phyloP scores from a whole-genome alignment of 148 eudicot species.

The Camellia granthamiana region DNA sequence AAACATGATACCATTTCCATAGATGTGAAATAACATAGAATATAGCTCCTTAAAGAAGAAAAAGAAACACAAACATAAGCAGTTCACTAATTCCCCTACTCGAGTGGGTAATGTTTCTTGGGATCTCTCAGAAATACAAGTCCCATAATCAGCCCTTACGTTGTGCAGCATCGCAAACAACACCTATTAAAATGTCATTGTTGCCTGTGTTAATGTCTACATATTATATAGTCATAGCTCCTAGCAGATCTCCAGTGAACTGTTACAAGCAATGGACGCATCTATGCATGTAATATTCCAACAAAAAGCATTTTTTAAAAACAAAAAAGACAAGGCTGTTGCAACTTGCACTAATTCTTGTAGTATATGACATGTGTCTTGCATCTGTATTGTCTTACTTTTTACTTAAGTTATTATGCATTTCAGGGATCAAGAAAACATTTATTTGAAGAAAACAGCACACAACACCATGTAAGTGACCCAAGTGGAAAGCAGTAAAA shows the following conservation, averaged over 20 bases:
- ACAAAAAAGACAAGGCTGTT: neutral
- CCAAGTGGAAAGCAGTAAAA: neutral
- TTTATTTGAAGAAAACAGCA: neutral
- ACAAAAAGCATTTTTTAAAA: neutral
- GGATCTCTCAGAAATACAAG: neutral
- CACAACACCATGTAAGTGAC: neutral
- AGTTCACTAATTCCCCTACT: too few relatives aligned
- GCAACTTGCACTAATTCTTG: neutral
- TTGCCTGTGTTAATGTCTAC: neutral
- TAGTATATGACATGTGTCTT: neutral
- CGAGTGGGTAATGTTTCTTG: too few relatives aligned
- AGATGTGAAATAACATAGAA: too few relatives aligned
- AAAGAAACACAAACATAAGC: too few relatives aligned
- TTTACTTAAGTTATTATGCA: neutral
- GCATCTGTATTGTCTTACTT: neutral
- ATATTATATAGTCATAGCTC: neutral
- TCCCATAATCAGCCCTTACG: neutral
- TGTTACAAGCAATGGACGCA: neutral
- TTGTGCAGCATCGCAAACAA: too few relatives aligned
- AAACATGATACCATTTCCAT: too few relatives aligned
- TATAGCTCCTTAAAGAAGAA: too few relatives aligned
- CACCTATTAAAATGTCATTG: neutral
- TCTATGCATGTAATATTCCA: neutral
- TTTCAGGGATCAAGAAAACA: conserved; percentile 3
- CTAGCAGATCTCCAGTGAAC: neutral